Evolutionary conservation across 768 basidiomycete species (phyloP).

Genomic region (Auriscalpium orientale): DNA sequence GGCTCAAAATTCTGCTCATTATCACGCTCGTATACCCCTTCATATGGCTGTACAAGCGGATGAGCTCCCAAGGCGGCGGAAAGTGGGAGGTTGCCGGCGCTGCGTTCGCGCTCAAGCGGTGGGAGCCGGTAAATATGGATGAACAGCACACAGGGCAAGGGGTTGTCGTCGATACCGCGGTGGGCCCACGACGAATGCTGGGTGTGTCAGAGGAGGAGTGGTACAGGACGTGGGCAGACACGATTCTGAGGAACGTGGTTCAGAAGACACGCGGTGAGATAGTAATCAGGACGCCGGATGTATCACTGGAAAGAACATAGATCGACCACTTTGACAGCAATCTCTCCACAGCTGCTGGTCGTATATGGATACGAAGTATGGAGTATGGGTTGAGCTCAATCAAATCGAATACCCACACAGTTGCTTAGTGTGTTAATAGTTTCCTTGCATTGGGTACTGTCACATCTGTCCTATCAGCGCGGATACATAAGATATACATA

Average conservation of each 20-base stretch:
- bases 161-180: conserved; percentile 20
- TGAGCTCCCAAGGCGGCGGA: conserved; percentile 60
- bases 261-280: conserved; percentile 2
- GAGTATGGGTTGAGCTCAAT: too few species aligned
- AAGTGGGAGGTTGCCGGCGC: conserved; percentile 67
- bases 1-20: conserved; percentile 63
- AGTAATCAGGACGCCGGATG: too few species aligned
- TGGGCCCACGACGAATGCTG: conserved; percentile 31
- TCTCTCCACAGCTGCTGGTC: too few species aligned
- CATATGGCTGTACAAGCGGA: conserved; percentile 73
- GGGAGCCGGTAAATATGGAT: conserved; percentile 2
- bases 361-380: too few species aligned
- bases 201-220: conserved; percentile 72
- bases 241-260: conserved; percentile 54
- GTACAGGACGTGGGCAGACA: conserved; percentile 70
- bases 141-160: not conserved
- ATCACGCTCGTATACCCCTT: conserved; percentile 70
- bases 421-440: too few species aligned
- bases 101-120: conserved; percentile 60
- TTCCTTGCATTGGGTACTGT: too few species aligned
- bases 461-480: too few species aligned
- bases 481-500: too few species aligned
- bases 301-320: too few species aligned
- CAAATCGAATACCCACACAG: too few species aligned
- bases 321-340: too few species aligned